phyloP scores from a whole-genome alignment of 176 grass and related monocot genomes.

The Phoenix dactylifera region DNA sequence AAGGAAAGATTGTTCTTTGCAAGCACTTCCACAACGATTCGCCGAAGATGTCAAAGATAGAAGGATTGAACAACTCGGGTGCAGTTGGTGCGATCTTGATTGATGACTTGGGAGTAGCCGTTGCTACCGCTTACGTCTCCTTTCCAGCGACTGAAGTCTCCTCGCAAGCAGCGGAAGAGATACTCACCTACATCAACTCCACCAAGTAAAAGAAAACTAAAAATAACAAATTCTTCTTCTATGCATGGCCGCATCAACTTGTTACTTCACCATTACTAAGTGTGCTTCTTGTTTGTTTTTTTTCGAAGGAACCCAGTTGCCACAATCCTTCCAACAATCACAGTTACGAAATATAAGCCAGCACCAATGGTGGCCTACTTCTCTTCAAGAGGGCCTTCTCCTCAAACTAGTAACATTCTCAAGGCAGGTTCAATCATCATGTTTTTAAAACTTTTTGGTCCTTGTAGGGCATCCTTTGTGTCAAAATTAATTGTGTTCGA shows the following conservation, averaged over 20 bases:
- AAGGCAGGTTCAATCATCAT: constrained; percentile 29
- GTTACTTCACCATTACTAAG: too few relatives aligned
- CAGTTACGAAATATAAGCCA: constrained; percentile 65
- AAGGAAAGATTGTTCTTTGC: constrained; percentile 78
- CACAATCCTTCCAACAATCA: constrained; percentile 47
- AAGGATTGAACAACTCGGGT: constrained; percentile 40
- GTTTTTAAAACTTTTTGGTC: too few relatives aligned
- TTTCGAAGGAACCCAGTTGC: constrained; percentile 50
- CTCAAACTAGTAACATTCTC: constrained; percentile 45
- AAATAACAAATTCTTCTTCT: too few relatives aligned
- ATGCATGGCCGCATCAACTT: too few relatives aligned
- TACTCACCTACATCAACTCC: constrained; percentile 59
- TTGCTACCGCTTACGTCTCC: constrained; percentile 38
- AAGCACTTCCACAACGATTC: constrained; percentile 36
- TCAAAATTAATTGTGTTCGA: too few relatives aligned
- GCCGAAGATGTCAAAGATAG: constrained; percentile 27
- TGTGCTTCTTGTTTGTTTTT: background rate
- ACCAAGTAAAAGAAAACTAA: constrained; percentile 28
- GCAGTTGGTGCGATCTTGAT: constrained; percentile 44
- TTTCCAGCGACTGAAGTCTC: constrained; percentile 57
- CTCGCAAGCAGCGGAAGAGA: constrained; percentile 26
- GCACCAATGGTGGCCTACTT: constrained; percentile 70
- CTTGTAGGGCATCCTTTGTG: too few relatives aligned
- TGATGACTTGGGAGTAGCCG: constrained; percentile 24
- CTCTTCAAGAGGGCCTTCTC: constrained; percentile 63